Base-by-base conservation (phyloP, 345 rosid species). In the Conringia planisiliqua region DNA sequence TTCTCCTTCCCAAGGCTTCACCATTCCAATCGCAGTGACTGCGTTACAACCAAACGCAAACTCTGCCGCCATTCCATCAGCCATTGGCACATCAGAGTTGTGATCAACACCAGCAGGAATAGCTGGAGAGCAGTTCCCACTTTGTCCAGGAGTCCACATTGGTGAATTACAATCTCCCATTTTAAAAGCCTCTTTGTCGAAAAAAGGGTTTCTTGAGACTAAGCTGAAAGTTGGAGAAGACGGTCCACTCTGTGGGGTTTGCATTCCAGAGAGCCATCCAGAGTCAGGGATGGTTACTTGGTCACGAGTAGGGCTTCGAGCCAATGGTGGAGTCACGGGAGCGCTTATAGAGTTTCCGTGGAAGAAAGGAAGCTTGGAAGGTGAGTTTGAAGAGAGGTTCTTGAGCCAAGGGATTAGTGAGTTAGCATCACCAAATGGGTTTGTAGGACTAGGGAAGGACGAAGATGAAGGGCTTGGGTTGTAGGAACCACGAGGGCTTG, bases 1-100 rank as follows among this genome's bases (percentile, higher is more conserved):
- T 82, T 95, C 99, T 52, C 99, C 99, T 87, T 95, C 97, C 99
- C 99, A 95, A 18, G 99, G 93, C 82, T 95, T 95, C 66, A 95
- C 98, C 52, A 95, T 68, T 58, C 98, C 96, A 10, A 79, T 63
- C 7, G 74, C 65, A 35, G 51, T 5, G 0, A 30, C 24, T 1
- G 69, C 52, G 13, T 86, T 83, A 65, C 93, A 78, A 24, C 98
- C 96, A 73, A 95, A 95, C 4, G 97, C 99, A 83, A 95, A 95
- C 84, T 95, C 99, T 35, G 88, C 82, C 14, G 97, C 87, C 72
- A 89, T 85, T 17, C 83, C 82, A 62, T 95, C 99, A 33, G 88
- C 70, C 98, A 95, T 95, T 38, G 96, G 93, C 29, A 95, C 84
- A 84, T 95, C 99, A 16, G 92, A 79, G 5, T 77, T 81, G 52